Base-by-base conservation (phyloP, 2,329 filamentous ascomycete genomes). In the Fusarium tricinctum region DNA sequence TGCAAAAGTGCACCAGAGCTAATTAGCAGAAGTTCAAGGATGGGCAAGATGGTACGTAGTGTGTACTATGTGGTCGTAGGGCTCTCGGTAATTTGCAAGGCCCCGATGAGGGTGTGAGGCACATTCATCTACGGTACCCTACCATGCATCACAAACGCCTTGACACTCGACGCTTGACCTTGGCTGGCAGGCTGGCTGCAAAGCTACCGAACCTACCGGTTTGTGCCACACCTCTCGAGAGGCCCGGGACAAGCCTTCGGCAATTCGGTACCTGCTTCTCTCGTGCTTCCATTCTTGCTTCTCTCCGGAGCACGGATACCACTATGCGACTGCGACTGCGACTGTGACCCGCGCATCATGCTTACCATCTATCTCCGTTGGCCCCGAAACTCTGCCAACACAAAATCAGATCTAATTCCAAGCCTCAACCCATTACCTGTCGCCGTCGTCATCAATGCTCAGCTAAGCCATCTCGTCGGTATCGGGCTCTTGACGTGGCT, bases 231-330 rank as follows among this genome's bases (percentile, higher is more conserved):
- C 39, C 39, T 40, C 17, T 33, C 20, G 20, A 22, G 51, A 39
- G 9, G 57, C 28, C 47, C 64, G 63, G 66, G 50, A 51, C 39
- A 44, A 28, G 44, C 19, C 49, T 58, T 67, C 66, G 66, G 66
- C 62, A 69, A 62, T 69, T 69, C 51, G 35, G 48, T 58, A 55
- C 61, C 66, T 69, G 52, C 66, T 68, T 69, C 61, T 66, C 44
- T 57, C 17, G 50, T 56, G 65, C 65, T 68, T 68, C 65, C 43
- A 59, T 43, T 23, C 17, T 46, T 42, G 22, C 32, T 64, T 64
- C 51, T 40, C 51, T 6, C 7, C 23, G 23, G 23, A 23, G 23
- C 2, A 23, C 23, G 23, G 23, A 23, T 40, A 48, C 20, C 20
- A 4, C 23, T 26, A 23, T 8, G 10, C 28, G 12, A 35, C 33